Conservation (phyloP, 257 asterid genomes). For the Anisodus acutangulus region DNA sequence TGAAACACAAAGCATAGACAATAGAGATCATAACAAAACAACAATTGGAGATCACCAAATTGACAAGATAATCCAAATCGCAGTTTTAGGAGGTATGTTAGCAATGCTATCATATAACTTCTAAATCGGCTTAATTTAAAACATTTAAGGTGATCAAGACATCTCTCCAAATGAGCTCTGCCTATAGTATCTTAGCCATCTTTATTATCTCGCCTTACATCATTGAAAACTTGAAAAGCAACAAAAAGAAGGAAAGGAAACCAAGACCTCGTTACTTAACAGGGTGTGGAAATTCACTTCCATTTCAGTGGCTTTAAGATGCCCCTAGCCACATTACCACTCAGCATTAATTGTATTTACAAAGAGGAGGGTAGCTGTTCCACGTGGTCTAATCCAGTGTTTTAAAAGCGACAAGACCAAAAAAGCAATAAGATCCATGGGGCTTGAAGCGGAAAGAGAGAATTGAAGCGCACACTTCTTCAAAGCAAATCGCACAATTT, state of each 20-base stretch:
- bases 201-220: neutral
- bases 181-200: neutral
- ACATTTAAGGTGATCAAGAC: slow-evolving; percentile 19
- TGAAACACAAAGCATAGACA: neutral
- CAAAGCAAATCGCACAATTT: neutral
- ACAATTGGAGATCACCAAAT: slow-evolving; percentile 5
- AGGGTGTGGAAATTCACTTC: neutral
- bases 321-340: neutral
- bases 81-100: neutral
- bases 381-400: neutral
- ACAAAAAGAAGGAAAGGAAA: neutral
- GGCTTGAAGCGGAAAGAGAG: neutral
- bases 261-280: slow-evolving; percentile 15
- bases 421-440: neutral
- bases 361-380: neutral
- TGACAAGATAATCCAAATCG: neutral
- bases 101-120: neutral
- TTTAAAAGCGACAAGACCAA: neutral
- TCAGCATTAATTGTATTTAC: neutral
- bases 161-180: neutral
- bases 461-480: neutral
- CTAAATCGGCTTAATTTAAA: neutral
- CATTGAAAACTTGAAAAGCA: neutral
- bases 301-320: neutral
- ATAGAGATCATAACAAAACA: neutral